These are phyloP conservation scores for Senna siamea DNA, from an alignment of 306 rosid genomes.

Conservation along the genomic window DNA sequence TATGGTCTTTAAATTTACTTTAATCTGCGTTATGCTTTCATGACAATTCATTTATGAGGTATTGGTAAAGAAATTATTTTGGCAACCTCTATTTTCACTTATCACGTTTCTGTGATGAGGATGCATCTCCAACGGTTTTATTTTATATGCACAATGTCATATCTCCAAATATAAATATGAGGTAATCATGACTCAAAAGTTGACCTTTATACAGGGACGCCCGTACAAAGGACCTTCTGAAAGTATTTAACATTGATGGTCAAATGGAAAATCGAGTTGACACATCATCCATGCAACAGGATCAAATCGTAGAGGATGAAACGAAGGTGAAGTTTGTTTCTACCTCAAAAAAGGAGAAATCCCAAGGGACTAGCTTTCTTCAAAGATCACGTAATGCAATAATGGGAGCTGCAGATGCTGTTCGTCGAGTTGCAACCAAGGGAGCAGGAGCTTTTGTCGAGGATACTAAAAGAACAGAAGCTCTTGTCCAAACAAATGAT, in stretches of 20 bases:
- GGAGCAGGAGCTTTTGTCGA: conserved; percentile 95
- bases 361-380: conserved; percentile 72
- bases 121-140: conserved; percentile 8
- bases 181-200: conserved; percentile 29
- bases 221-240: conserved; percentile 85
- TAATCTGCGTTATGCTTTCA: conserved; percentile 9
- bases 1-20: background rate
- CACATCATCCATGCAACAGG: conserved; percentile 74
- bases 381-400: conserved; percentile 93
- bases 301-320: conserved; percentile 84
- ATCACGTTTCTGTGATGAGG: too few relatives aligned
- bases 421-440: conserved; percentile 91
- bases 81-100: background rate
- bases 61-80: background rate
- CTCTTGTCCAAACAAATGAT: conserved; percentile 70
- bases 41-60: background rate
- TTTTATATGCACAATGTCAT: conserved; percentile 18
- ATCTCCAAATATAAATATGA: background rate
- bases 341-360: conserved; percentile 81
- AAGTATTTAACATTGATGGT: conserved; percentile 90
- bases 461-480: conserved; percentile 81
- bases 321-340: conserved; percentile 80
- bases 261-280: conserved; percentile 87
- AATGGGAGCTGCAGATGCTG: conserved; percentile 98
- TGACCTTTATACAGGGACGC: conserved; percentile 75